A percentile compares a stretch with the other conserved stretches of the same genome.
These are phyloP conservation scores for Hymenoscyphus occultus DNA, from an alignment of 2,329 filamentous ascomycete genomes.

Conservation along the genomic window DNA sequence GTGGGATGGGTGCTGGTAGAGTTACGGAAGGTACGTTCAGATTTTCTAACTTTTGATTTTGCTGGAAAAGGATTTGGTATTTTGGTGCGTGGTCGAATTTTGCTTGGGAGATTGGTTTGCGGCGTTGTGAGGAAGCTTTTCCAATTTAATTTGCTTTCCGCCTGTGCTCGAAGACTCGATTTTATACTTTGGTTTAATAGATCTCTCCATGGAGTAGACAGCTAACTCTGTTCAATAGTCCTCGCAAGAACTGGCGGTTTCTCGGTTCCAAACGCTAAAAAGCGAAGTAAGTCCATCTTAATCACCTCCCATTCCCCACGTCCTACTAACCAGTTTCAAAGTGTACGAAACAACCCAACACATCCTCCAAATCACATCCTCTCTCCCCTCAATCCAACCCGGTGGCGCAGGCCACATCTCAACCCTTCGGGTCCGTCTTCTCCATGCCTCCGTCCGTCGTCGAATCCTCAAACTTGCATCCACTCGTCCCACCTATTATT, in stretches of 20 bases:
- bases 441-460: constrained; percentile 65
- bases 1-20: constrained; percentile 68
- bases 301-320: neutral
- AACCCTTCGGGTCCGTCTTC: constrained; percentile 64
- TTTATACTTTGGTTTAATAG: neutral
- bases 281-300: neutral
- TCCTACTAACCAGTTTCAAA: neutral
- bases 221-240: neutral
- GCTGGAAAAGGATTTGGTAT: too few relatives aligned
- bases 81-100: neutral
- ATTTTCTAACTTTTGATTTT: neutral
- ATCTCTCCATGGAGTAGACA: neutral
- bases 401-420: constrained; percentile 64
- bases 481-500: constrained; percentile 60
- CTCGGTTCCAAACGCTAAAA: neutral
- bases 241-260: constrained; percentile 4
- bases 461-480: constrained; percentile 59
- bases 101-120: neutral
- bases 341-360: constrained; percentile 73
- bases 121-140: too few relatives aligned
- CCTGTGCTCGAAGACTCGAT: too few relatives aligned
- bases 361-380: constrained; percentile 67
- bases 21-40: constrained; percentile 58
- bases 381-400: constrained; percentile 62
- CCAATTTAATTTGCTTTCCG: too few relatives aligned